A percentile compares a stretch with the other conserved stretches of the same genome.
Conservation (phyloP, 2,329 filamentous ascomycete genomes). For the Ophiostoma sp. region DNA sequence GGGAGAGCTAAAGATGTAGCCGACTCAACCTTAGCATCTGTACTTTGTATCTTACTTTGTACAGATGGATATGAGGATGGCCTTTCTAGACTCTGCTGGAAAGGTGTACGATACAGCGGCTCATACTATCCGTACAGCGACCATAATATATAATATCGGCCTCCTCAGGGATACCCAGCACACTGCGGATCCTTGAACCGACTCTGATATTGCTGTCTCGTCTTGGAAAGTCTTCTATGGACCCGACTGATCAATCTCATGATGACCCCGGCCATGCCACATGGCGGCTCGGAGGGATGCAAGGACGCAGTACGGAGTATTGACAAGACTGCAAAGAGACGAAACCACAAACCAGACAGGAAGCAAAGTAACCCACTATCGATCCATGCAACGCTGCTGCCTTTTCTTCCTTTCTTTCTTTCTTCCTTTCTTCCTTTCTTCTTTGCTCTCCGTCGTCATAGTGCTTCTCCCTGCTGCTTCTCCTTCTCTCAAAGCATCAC, state of each 20-base stretch:
- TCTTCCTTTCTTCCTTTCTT: neutral
- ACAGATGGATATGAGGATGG: too few species aligned
- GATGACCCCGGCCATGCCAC: slow-evolving; percentile 8
- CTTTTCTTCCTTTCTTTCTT: neutral
- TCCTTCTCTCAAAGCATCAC: neutral
- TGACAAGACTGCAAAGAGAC: neutral
- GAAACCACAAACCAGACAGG: neutral
- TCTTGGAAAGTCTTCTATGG: neutral
- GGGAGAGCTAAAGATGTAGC: neutral
- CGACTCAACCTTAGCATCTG: neutral
- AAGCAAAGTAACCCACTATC: neutral
- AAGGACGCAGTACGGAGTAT: neutral
- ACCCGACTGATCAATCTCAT: neutral
- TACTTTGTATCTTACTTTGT: neutral
- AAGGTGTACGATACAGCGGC: too few species aligned
- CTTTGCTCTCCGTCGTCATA: neutral
- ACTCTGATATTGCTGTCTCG: neutral
- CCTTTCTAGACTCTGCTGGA: too few species aligned
- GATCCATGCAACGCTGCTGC: neutral
- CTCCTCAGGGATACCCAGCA: neutral
- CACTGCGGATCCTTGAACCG: neutral
- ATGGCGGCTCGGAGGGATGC: neutral
- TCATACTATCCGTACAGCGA: too few species aligned
- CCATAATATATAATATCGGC: too few species aligned
- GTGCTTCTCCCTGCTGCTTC: too few species aligned